Conservation (phyloP, 306 rosid species). For the Begonia masoniana region DNA sequence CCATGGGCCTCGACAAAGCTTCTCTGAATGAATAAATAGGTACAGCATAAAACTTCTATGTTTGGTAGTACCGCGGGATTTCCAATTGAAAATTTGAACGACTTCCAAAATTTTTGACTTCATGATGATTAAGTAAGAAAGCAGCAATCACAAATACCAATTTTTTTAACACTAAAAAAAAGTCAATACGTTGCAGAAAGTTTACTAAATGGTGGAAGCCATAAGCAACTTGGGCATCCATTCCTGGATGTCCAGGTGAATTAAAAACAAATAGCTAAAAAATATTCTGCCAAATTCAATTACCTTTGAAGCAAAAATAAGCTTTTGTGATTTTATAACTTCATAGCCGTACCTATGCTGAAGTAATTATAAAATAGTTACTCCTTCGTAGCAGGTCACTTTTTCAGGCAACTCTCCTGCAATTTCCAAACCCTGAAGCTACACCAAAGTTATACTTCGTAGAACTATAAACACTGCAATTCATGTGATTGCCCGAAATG, state of each 20-base stretch:
- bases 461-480: no score
- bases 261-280: no score
- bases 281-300: no score
- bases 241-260: conserved; percentile 46
- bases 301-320: neutral
- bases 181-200: no score
- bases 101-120: neutral
- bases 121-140: no score
- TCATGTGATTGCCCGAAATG: no score
- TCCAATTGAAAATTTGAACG: no score
- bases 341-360: conserved; percentile 62
- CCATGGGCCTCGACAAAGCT: conserved; percentile 97
- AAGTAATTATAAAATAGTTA: conserved; percentile 90
- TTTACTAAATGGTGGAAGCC: conserved; percentile 58
- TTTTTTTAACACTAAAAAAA: no score
- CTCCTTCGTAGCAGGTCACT: conserved; percentile 59
- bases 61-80: neutral
- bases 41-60: conserved; percentile 1
- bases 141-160: no score
- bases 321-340: neutral
- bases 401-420: conserved; percentile 64
- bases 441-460: conserved; percentile 3
- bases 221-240: conserved; percentile 98
- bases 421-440: conserved; percentile 55
- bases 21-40: conserved; percentile 26